Percentiles rank a stretch among this genome's conserved stretches.
Evolutionary conservation across 2,329 filamentous ascomycete genomes (phyloP).

Genomic region (Exutisphaerella laricina): DNA sequence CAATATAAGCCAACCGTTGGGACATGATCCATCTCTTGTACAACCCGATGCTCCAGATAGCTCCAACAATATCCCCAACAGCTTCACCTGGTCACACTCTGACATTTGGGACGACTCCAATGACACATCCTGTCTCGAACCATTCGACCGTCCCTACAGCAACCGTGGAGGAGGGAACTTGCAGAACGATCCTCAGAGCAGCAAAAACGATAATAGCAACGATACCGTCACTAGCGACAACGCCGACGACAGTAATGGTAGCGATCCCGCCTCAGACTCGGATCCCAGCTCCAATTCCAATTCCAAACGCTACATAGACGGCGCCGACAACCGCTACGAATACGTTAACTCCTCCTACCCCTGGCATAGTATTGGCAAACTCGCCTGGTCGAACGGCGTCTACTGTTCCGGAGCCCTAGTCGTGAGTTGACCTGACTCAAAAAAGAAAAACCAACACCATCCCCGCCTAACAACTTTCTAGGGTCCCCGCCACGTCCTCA

Average conservation of each 20-base stretch:
- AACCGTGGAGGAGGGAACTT: too few relatives aligned
- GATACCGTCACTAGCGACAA: neutral
- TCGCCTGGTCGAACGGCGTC: constrained; percentile 10
- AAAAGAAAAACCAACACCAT: too few relatives aligned
- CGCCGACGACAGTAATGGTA: neutral
- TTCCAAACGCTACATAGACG: constrained; percentile 2
- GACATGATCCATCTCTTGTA: neutral
- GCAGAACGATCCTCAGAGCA: too few relatives aligned
- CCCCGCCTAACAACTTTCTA: too few relatives aligned
- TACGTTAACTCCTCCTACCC: neutral
- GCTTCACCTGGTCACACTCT: neutral
- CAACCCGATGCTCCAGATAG: neutral
- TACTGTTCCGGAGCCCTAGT: constrained; percentile 7
- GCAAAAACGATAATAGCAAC: neutral
- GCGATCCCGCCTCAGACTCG: too few relatives aligned
- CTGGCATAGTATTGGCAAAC: constrained; percentile 2
- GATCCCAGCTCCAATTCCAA: too few relatives aligned
- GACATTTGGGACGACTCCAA: neutral
- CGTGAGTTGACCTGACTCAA: too few relatives aligned
- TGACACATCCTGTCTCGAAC: neutral
- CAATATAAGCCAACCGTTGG: neutral
- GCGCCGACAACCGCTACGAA: constrained; percentile 3
- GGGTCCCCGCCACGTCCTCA: constrained; percentile 7
- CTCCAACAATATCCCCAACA: neutral
- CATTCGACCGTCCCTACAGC: neutral